Percentiles rank a stretch among this genome's conserved stretches.
Conservation (phyloP, 2,329 filamentous ascomycete genomes). For the Tothia fuscella region DNA sequence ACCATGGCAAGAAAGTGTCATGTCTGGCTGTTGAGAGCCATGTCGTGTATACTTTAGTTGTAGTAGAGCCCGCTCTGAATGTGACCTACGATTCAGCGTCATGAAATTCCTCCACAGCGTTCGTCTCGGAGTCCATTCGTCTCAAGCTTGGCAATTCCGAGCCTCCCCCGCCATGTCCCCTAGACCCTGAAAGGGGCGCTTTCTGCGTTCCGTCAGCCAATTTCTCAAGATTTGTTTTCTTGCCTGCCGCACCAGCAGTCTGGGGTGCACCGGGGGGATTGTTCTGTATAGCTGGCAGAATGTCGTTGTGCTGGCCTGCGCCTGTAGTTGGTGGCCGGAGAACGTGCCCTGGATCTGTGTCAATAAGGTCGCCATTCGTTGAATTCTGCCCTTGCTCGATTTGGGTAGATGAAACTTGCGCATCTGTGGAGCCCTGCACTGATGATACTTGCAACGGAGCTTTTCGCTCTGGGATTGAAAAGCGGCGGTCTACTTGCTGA, state of each 20-base stretch:
- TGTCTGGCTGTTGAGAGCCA: not conserved
- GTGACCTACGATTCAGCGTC: conserved; percentile 31
- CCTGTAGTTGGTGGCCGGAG: conserved; percentile 1
- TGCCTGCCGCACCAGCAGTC: not conserved
- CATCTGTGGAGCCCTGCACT: not conserved
- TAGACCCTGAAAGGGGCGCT: conserved; percentile 1
- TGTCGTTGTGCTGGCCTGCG: conserved; percentile 4
- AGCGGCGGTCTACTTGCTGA: conserved; percentile 46
- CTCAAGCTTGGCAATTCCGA: conserved; percentile 16
- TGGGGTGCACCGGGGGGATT: not conserved
- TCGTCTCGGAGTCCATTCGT: conserved; percentile 30
- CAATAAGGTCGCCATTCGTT: conserved; percentile 3
- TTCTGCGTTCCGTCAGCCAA: not conserved
- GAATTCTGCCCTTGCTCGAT: not conserved
- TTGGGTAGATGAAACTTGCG: not conserved
- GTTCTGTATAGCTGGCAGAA: too few species aligned
- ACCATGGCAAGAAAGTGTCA: conserved; percentile 3
- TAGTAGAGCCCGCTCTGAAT: not conserved
- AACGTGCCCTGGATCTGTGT: too few species aligned
- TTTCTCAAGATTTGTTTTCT: conserved; percentile 1
- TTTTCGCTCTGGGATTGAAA: conserved; percentile 24
- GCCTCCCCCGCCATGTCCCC: conserved; percentile 13
- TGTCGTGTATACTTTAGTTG: too few species aligned
- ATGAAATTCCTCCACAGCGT: conserved; percentile 34
- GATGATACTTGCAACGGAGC: not conserved